Percentiles rank a stretch among this genome's conserved stretches.
phyloP scores from a whole-genome alignment of 140 eudicot genomes.

The Cichorium intybus region DNA sequence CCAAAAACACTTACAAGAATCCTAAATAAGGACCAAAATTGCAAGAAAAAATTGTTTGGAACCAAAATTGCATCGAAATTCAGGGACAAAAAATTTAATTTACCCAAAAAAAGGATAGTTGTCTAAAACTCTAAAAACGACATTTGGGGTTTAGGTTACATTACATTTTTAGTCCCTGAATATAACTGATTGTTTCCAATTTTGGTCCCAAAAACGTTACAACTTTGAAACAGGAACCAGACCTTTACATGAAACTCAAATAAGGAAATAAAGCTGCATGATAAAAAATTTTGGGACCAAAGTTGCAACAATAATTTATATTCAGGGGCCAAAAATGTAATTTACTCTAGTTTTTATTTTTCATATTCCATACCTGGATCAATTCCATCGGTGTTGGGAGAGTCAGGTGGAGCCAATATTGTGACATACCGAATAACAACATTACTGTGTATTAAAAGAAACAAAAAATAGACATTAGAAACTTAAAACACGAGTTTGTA shows the following conservation, averaged over 20 bases:
- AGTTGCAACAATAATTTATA: background rate
- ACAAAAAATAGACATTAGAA: background rate
- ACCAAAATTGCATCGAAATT: background rate
- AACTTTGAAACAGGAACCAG: background rate
- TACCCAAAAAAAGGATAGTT: too few species aligned
- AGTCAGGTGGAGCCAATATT: constrained; percentile 82
- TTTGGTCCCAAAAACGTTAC: too few species aligned
- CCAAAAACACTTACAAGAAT: background rate
- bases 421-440: constrained; percentile 86
- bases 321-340: background rate
- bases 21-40: background rate
- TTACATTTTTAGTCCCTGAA: too few species aligned
- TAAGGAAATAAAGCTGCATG: too few species aligned
- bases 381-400: constrained; percentile 98
- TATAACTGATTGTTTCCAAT: too few species aligned
- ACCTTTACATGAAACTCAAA: background rate
- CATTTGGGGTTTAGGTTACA: too few species aligned
- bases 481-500: background rate
- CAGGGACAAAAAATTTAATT: background rate
- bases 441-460: constrained; percentile 51
- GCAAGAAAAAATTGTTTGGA: too few species aligned
- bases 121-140: too few species aligned
- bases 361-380: constrained; percentile 78
- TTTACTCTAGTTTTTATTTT: background rate
- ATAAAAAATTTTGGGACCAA: too few species aligned